Evolutionary conservation across 768 basidiomycete species (phyloP).

Genomic region (Hypholoma fasciculare): DNA sequence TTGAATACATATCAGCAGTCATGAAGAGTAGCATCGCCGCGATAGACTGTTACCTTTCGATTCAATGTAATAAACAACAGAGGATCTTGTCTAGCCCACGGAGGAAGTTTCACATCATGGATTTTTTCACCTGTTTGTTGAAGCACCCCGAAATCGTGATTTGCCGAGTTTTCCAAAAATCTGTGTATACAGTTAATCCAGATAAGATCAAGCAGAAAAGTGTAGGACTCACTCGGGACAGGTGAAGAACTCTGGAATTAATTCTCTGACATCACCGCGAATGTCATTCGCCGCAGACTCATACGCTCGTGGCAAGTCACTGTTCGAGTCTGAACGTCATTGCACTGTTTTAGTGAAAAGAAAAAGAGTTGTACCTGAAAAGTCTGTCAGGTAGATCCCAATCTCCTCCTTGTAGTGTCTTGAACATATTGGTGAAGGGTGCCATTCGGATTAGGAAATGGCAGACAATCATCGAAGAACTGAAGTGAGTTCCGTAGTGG

Average conservation of each 20-base stretch:
- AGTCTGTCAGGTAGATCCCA: constrained; percentile 92
- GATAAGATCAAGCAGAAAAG: neutral
- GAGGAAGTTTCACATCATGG: constrained; percentile 85
- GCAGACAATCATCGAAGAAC: constrained; percentile 96
- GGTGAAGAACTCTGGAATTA: constrained; percentile 88
- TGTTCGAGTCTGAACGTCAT: constrained; percentile 24
- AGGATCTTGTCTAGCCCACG: constrained; percentile 87
- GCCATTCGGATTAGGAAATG: constrained; percentile 89
- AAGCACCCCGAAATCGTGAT: constrained; percentile 77
- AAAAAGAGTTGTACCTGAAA: constrained; percentile 51
- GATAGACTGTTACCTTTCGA: constrained; percentile 52
- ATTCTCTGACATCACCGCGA: constrained; percentile 89
- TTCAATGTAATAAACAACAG: constrained; percentile 80
- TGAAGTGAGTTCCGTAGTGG: constrained; percentile 94
- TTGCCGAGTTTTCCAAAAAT: constrained; percentile 79
- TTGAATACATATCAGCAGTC: neutral
- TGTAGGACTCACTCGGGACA: constrained; percentile 66
- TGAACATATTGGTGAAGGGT: constrained; percentile 95
- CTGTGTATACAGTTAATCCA: constrained; percentile 33
- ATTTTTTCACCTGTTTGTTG: constrained; percentile 78
- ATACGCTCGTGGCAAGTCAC: constrained; percentile 80
- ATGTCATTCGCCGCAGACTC: constrained; percentile 83
- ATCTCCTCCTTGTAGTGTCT: constrained; percentile 89
- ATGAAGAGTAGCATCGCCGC: neutral
- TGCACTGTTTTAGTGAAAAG: neutral